phyloP scores from a whole-genome alignment of 345 rosid genomes.

The Heritiera fomes region DNA sequence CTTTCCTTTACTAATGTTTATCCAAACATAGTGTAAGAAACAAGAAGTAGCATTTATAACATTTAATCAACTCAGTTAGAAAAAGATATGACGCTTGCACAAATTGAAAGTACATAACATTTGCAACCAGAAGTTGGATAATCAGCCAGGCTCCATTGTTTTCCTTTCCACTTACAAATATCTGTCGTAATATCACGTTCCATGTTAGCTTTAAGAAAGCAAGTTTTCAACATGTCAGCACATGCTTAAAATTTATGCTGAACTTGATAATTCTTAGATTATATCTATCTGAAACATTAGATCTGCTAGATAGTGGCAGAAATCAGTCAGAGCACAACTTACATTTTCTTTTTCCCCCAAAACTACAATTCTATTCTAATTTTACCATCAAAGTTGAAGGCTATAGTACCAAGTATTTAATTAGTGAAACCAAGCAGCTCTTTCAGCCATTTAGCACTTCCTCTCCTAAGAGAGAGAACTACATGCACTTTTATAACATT shows the following conservation, averaged over 20 bases:
- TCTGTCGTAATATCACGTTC: background rate
- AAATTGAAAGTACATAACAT: background rate
- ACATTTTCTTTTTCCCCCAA: background rate
- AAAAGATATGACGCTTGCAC: background rate
- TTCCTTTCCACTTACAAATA: conserved; percentile 8
- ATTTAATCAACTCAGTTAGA: background rate
- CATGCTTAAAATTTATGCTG: conserved; percentile 8
- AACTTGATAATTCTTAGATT: background rate
- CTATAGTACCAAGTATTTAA: background rate
- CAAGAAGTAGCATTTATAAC: background rate
- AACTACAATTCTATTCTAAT: background rate
- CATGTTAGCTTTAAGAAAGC: background rate
- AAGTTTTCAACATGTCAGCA: background rate
- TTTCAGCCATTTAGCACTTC: background rate
- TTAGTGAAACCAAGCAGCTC: background rate
- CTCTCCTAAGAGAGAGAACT: background rate
- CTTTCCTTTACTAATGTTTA: no score
- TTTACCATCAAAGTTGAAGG: conserved; percentile 5
- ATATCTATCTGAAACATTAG: background rate
- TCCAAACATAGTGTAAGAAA: no score
- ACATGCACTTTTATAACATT: background rate
- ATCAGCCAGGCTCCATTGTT: background rate
- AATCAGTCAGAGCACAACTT: background rate
- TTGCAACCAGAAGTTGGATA: background rate
- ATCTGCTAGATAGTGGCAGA: background rate